Evolutionary conservation across 331 rosid genomes (phyloP).

Genomic region (Rhamnella rubrinervis): DNA sequence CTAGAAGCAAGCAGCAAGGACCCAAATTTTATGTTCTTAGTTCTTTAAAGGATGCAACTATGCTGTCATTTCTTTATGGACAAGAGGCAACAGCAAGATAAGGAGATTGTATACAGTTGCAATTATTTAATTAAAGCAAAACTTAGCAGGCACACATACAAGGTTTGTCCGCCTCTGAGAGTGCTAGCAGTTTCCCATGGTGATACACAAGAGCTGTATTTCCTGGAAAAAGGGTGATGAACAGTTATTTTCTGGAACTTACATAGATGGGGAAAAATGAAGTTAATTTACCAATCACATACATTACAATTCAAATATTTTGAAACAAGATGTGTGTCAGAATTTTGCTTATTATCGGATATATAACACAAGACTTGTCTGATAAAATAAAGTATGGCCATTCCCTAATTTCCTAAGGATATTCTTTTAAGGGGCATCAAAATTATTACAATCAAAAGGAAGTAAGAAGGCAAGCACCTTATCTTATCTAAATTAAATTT

Average conservation of each 20-base stretch:
- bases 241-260: conserved; percentile 22
- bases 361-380: conserved; percentile 2
- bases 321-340: not conserved
- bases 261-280: too few species aligned
- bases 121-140: conserved; percentile 1
- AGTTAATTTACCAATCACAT: conserved; percentile 4
- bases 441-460: too few species aligned
- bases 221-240: conserved; percentile 42
- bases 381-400: conserved; percentile 15
- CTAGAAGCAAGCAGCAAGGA: conserved; percentile 21
- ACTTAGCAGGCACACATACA: conserved; percentile 48
- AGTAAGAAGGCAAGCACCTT: not conserved
- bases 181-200: conserved; percentile 91
- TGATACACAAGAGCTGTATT: conserved; percentile 91
- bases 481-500: not conserved
- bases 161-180: conserved; percentile 87
- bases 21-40: not conserved
- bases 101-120: conserved; percentile 4
- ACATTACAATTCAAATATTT: not conserved
- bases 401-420: not conserved
- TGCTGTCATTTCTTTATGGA: not conserved
- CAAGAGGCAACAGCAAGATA: not conserved
- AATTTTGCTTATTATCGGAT: not conserved
- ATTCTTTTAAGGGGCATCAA: not conserved
- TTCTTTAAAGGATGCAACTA: not conserved